These are phyloP conservation scores for Laguncularia racemosa DNA, from an alignment of 345 rosid genomes.

Conservation along the genomic window DNA sequence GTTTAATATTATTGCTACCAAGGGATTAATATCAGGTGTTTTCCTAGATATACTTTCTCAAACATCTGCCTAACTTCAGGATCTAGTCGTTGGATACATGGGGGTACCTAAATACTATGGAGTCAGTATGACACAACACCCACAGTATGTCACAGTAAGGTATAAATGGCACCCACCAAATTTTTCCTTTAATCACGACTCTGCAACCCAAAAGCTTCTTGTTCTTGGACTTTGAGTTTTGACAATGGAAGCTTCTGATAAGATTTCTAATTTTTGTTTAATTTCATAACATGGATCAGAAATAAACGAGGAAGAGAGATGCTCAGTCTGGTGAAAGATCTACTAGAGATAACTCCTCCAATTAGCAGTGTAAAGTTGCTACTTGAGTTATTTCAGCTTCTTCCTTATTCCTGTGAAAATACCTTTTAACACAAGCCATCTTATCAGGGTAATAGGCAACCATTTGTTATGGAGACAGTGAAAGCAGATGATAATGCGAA, in stretches of 20 bases:
- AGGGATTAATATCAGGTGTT: too few species aligned
- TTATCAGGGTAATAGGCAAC: slow-evolving; percentile 69
- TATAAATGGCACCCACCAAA: slow-evolving; percentile 4
- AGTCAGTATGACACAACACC: slow-evolving; percentile 87
- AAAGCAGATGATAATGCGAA: slow-evolving; percentile 93
- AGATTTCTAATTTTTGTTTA: neutral
- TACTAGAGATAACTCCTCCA: slow-evolving; percentile 79
- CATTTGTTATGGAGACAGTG: slow-evolving; percentile 91
- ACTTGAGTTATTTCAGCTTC: neutral
- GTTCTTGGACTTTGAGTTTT: too few species aligned
- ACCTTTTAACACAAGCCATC: slow-evolving; percentile 1
- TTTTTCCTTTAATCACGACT: too few species aligned
- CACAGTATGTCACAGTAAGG: slow-evolving; percentile 91
- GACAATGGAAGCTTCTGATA: neutral
- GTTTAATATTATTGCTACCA: too few species aligned
- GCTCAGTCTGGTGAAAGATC: slow-evolving; percentile 73
- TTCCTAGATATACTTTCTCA: slow-evolving; percentile 5
- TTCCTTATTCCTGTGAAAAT: slow-evolving; percentile 7
- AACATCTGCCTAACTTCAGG: slow-evolving; percentile 31
- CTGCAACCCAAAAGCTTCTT: too few species aligned
- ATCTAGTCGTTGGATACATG: slow-evolving; percentile 95
- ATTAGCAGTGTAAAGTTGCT: slow-evolving; percentile 45
- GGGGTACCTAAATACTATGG: slow-evolving; percentile 93
- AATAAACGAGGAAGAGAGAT: slow-evolving; percentile 86
- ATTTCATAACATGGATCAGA: slow-evolving; percentile 30